A percentile compares a stretch with the other conserved stretches of the same genome.
phyloP scores from a whole-genome alignment of 2,329 filamentous ascomycete genomes.

The Clarireedia paspali region DNA sequence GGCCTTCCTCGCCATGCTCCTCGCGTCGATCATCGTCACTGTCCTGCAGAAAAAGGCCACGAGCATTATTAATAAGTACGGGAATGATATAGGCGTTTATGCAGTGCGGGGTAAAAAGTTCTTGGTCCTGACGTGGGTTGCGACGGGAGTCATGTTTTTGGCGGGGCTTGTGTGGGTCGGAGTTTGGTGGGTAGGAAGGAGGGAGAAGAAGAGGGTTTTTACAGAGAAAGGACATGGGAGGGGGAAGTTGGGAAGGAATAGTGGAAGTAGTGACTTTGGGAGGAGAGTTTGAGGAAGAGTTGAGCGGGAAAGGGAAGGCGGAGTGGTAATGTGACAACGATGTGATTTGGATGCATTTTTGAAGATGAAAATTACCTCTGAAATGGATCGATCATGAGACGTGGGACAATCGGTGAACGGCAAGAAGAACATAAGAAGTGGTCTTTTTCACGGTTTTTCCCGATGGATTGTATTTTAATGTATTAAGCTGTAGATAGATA shows the following conservation, averaged over 20 bases:
- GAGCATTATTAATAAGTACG: conserved; percentile 36
- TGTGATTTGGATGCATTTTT: no score
- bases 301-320: no score
- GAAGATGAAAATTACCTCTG: no score
- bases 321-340: no score
- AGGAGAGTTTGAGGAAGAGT: neutral
- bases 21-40: conserved; percentile 67
- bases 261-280: conserved; percentile 1
- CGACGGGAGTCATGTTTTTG: conserved; percentile 38
- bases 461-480: no score
- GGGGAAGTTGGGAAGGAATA: neutral
- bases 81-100: conserved; percentile 26
- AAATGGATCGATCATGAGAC: no score
- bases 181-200: conserved; percentile 24
- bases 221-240: conserved; percentile 19
- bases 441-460: no score
- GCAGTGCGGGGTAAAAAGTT: conserved; percentile 44
- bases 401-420: no score
- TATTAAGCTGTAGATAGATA: no score
- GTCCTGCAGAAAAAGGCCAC: conserved; percentile 49
- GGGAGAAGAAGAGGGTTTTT: conserved; percentile 17
- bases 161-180: conserved; percentile 25
- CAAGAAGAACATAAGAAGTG: no score
- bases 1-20: conserved; percentile 51
- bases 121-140: conserved; percentile 51